Percentiles rank a stretch among this genome's conserved stretches.
Evolutionary conservation across 768 basidiomycete species (phyloP).

Genomic region (Lyophyllum decastes): DNA sequence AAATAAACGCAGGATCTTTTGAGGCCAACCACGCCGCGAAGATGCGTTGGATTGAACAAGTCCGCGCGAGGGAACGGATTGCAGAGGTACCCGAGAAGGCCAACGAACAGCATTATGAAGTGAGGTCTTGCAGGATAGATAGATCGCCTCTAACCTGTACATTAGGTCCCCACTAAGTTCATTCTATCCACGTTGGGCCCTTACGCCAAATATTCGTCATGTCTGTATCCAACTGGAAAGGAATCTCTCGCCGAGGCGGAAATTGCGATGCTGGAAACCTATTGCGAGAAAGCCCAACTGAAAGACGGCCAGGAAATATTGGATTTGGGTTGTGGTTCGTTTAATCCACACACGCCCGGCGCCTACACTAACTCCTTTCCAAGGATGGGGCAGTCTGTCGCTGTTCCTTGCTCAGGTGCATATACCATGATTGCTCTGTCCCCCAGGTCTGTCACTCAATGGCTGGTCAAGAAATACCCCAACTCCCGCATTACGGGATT

Average conservation of each 20-base stretch:
- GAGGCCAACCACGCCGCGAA: conserved; percentile 65
- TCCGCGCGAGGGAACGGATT: conserved; percentile 50
- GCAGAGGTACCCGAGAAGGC: conserved; percentile 67
- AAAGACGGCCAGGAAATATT: conserved; percentile 62
- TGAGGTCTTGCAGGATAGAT: conserved; percentile 20
- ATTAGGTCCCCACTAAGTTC: conserved; percentile 62
- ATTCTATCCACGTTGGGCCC: conserved; percentile 68
- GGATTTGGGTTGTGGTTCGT: conserved; percentile 67
- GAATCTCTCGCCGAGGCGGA: conserved; percentile 68
- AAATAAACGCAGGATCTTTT: conserved; percentile 61
- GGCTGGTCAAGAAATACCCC: conserved; percentile 57
- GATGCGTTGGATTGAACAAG: conserved; percentile 64
- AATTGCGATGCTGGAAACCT: conserved; percentile 63
- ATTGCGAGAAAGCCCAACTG: conserved; percentile 65
- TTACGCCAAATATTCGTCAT: conserved; percentile 67
- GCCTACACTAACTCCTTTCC: background rate
- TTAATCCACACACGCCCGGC: background rate
- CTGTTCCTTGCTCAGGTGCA: conserved; percentile 61
- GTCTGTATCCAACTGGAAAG: conserved; percentile 60
- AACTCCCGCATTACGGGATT: conserved; percentile 61
- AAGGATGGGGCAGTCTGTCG: conserved; percentile 74
- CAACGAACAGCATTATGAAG: conserved; percentile 80
- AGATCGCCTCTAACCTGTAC: background rate
- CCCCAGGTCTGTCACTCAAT: background rate
- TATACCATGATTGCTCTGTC: background rate